A percentile compares a stretch with the other conserved stretches of the same genome.
These are phyloP conservation scores for Ascochyta fabae DNA, from an alignment of 2,329 filamentous ascomycete genomes.

Conservation along the genomic window DNA sequence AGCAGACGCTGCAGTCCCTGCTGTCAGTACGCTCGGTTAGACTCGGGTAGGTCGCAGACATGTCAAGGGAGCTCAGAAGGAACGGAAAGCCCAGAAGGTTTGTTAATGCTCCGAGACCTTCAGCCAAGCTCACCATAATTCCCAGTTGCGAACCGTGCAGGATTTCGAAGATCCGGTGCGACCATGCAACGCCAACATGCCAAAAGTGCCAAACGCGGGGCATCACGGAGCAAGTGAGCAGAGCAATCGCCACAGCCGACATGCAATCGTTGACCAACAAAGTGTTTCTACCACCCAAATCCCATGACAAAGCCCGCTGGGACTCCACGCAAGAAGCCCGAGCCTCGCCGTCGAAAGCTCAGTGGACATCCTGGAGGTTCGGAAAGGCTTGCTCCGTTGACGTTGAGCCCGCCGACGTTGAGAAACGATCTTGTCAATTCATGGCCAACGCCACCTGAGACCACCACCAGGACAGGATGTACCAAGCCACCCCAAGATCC, in stretches of 20 bases:
- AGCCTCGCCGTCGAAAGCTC: conserved; percentile 36
- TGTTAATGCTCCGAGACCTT: conserved; percentile 17
- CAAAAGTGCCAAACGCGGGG: conserved; percentile 43
- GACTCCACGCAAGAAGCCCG: conserved; percentile 44
- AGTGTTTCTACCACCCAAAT: conserved; percentile 48
- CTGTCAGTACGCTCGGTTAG: conserved; percentile 1
- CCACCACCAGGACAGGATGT: conserved; percentile 28
- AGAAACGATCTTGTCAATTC: conserved; percentile 32
- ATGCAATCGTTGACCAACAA: conserved; percentile 6
- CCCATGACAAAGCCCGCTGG: conserved; percentile 48
- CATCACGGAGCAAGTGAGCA: conserved; percentile 41
- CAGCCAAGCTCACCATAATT: conserved; percentile 22
- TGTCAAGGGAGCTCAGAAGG: conserved; percentile 38
- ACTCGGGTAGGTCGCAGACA: conserved; percentile 15
- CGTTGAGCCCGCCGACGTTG: conserved; percentile 37
- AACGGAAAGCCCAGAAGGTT: conserved; percentile 46
- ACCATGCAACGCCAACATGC: conserved; percentile 45
- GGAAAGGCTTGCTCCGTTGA: conserved; percentile 31
- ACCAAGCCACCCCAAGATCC: conserved; percentile 29
- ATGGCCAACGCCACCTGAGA: conserved; percentile 43
- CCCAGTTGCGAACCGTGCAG: conserved; percentile 47
- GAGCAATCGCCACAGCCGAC: neutral
- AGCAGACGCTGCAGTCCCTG: conserved; percentile 1
- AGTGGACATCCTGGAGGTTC: conserved; percentile 20
- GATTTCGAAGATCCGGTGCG: conserved; percentile 46